These are phyloP conservation scores for Metschnikowia similis DNA, from an alignment of 805 yeast genomes.

Conservation along the genomic window DNA sequence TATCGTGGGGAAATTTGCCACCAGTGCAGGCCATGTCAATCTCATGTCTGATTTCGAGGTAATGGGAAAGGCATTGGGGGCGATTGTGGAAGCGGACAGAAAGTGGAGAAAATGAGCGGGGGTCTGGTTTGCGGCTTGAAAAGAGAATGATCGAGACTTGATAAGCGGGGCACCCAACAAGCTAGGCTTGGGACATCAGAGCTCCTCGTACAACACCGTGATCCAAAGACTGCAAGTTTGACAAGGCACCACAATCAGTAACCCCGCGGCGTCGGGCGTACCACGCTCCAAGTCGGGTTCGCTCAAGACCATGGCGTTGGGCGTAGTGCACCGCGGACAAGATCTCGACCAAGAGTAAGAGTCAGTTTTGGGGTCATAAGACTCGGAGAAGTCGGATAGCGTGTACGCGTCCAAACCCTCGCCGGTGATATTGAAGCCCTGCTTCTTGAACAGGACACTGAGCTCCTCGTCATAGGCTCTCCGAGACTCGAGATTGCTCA, in stretches of 20 bases:
- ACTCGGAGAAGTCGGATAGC: constrained; percentile 56
- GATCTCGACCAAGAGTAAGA: constrained; percentile 37
- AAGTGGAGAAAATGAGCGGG: constrained; percentile 20
- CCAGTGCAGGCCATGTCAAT: constrained; percentile 73
- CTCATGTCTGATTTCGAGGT: constrained; percentile 69
- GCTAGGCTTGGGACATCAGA: background rate
- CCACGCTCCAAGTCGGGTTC: constrained; percentile 61
- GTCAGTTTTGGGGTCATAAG: constrained; percentile 24
- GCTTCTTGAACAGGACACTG: constrained; percentile 25
- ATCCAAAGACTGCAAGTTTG: constrained; percentile 83
- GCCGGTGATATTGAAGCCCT: constrained; percentile 45
- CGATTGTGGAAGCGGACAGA: constrained; percentile 58
- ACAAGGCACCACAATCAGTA: constrained; percentile 75
- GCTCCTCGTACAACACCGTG: constrained; percentile 62
- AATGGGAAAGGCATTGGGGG: constrained; percentile 66
- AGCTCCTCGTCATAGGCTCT: constrained; percentile 51
- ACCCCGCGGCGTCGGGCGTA: constrained; percentile 46
- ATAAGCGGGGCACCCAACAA: too few species aligned
- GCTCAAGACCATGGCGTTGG: constrained; percentile 50
- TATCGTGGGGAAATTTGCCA: constrained; percentile 61
- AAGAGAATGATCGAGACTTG: too few species aligned
- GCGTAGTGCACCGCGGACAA: constrained; percentile 65
- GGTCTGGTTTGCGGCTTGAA: too few species aligned
- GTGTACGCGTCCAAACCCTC: constrained; percentile 69
- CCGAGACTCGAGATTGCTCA: constrained; percentile 41